Percentiles rank a stretch among this genome's conserved stretches.
Evolutionary conservation across 495 filamentous ascomycete species (phyloP).

Genomic region (Poronia punctata): DNA sequence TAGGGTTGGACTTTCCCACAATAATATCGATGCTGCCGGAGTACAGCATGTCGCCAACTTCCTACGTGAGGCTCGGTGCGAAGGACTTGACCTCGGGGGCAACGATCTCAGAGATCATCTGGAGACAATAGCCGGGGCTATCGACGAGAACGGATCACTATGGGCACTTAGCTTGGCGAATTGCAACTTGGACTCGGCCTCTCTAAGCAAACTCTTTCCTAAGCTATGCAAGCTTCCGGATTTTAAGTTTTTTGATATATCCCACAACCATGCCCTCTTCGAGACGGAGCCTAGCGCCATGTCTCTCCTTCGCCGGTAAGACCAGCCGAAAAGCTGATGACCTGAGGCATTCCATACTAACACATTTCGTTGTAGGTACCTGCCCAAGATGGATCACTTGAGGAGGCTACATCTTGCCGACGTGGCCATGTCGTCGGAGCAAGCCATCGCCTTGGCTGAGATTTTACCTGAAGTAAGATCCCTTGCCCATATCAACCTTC

Average conservation of each 20-base stretch:
- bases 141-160: slow-evolving; percentile 57
- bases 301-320: slow-evolving; percentile 60
- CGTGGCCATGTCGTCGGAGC: slow-evolving; percentile 76
- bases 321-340: slow-evolving; percentile 4
- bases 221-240: slow-evolving; percentile 61
- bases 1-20: slow-evolving; percentile 76
- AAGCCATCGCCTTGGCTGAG: slow-evolving; percentile 84
- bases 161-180: slow-evolving; percentile 83
- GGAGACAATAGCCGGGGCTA: slow-evolving; percentile 54
- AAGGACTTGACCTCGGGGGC: slow-evolving; percentile 90
- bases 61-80: slow-evolving; percentile 65
- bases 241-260: slow-evolving; percentile 85
- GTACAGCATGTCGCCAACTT: slow-evolving; percentile 70
- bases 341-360: slow-evolving; percentile 11
- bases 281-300: slow-evolving; percentile 66
- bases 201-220: slow-evolving; percentile 69
- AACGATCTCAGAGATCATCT: slow-evolving; percentile 69
- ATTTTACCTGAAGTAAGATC: slow-evolving; percentile 77
- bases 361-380: slow-evolving; percentile 43
- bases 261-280: slow-evolving; percentile 81
- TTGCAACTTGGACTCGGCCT: slow-evolving; percentile 68
- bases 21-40: slow-evolving; percentile 63
- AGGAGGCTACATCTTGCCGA: slow-evolving; percentile 85
- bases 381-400: slow-evolving; percentile 71
- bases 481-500: slow-evolving; percentile 78